A percentile compares a stretch with the other conserved stretches of the same genome.
phyloP scores from a whole-genome alignment of 805 yeast genomes.

The Metschnikowia dekortorum region DNA sequence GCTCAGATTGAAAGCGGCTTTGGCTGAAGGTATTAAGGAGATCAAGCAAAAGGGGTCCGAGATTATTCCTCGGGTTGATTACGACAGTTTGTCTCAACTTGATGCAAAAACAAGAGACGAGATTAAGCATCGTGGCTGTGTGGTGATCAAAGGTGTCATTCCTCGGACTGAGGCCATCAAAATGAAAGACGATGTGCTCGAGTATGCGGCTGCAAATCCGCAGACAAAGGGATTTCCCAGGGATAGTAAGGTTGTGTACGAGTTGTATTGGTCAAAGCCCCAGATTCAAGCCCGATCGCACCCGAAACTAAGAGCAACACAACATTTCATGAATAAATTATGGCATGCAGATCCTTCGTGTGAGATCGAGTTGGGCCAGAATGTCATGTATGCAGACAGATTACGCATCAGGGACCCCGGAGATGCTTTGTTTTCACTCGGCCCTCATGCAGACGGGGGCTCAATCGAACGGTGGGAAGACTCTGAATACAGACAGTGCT shows the following conservation, averaged over 20 bases:
- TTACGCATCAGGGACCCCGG: conserved; percentile 40
- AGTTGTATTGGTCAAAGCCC: conserved; percentile 36
- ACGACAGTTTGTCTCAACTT: neutral
- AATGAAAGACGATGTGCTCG: conserved; percentile 4
- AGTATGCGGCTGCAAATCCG: conserved; percentile 6
- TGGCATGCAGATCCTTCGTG: conserved; percentile 27
- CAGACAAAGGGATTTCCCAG: conserved; percentile 10
- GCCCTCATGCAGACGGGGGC: conserved; percentile 41
- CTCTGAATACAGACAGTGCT: conserved; percentile 30
- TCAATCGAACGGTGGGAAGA: conserved; percentile 47
- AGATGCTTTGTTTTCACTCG: conserved; percentile 23
- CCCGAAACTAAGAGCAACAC: conserved; percentile 27
- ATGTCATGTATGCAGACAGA: conserved; percentile 40
- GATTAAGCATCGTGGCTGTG: conserved; percentile 6
- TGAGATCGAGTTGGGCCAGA: conserved; percentile 25
- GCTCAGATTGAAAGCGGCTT: conserved; percentile 6
- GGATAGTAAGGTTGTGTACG: conserved; percentile 17
- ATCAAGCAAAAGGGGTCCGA: conserved; percentile 5
- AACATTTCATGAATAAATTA: conserved; percentile 21
- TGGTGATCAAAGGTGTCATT: conserved; percentile 4
- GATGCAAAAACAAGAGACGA: neutral
- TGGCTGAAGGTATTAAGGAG: conserved; percentile 5
- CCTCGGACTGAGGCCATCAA: conserved; percentile 1
- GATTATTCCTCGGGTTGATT: conserved; percentile 4
- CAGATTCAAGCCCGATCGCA: conserved; percentile 38